A percentile compares a stretch with the other conserved stretches of the same genome.
These are phyloP conservation scores for Orbilia quercus DNA, from an alignment of 2,329 filamentous ascomycete genomes.

Conservation along the genomic window DNA sequence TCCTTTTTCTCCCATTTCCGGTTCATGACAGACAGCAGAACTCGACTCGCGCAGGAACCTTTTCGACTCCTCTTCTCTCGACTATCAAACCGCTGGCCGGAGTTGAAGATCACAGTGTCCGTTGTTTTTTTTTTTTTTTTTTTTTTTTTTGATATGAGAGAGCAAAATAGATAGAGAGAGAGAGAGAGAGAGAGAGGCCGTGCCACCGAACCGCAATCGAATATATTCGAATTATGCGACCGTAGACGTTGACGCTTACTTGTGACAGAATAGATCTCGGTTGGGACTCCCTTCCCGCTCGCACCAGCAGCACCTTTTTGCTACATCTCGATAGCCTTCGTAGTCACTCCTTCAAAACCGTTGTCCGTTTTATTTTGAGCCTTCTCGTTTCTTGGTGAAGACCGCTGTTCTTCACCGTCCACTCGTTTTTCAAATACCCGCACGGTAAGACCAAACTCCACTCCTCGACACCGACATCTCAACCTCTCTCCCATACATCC, in stretches of 20 bases:
- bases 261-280: conserved; percentile 44
- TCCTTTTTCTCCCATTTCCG: too few relatives aligned
- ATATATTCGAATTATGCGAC: conserved; percentile 3
- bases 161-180: too few relatives aligned
- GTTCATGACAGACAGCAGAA: too few relatives aligned
- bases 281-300: conserved; percentile 30
- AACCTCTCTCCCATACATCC: neutral
- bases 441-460: conserved; percentile 2
- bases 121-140: neutral
- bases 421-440: conserved; percentile 29
- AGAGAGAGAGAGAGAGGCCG: too few relatives aligned
- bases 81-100: neutral
- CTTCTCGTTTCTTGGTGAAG: conserved; percentile 44
- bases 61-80: too few relatives aligned
- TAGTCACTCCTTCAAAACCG: conserved; percentile 38
- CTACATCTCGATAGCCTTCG: conserved; percentile 26
- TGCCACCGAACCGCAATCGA: neutral
- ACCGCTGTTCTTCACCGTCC: conserved; percentile 46
- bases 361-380: conserved; percentile 8
- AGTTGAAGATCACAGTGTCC: neutral
- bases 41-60: too few relatives aligned
- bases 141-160: too few relatives aligned
- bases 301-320: conserved; percentile 12
- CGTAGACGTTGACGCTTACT: conserved; percentile 22
- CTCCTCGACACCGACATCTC: too few relatives aligned